Percentiles rank a stretch among this genome's conserved stretches.
Conservation (phyloP, 768 basidiomycete species). For the Coprinopsis marcescibilis region DNA sequence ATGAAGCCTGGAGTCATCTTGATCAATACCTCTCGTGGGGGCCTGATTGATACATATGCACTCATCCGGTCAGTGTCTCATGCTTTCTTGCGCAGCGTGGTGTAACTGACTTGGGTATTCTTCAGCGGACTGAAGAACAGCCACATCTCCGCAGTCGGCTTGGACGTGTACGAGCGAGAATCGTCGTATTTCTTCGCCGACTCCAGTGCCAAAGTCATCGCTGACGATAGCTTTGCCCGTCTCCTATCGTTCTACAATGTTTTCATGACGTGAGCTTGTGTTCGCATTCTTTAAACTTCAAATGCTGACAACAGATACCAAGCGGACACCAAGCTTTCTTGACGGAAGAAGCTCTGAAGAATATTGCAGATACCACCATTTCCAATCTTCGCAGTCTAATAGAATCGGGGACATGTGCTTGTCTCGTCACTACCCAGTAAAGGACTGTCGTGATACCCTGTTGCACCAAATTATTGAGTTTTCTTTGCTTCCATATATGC, state of each 20-base stretch:
- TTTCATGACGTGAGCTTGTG: constrained; percentile 31
- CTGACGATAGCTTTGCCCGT: constrained; percentile 40
- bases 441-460: background rate
- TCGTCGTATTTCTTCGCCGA: constrained; percentile 38
- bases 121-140: constrained; percentile 32
- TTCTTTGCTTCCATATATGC: too few species aligned
- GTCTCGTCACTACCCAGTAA: constrained; percentile 16
- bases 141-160: constrained; percentile 35
- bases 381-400: constrained; percentile 29
- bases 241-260: constrained; percentile 42
- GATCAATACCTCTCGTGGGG: constrained; percentile 40
- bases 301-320: background rate
- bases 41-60: constrained; percentile 35
- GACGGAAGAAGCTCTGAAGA: constrained; percentile 33
- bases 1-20: constrained; percentile 37
- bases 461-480: too few species aligned
- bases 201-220: constrained; percentile 36
- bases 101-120: background rate
- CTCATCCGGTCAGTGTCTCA: constrained; percentile 28
- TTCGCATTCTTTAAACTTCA: background rate
- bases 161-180: constrained; percentile 39
- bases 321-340: constrained; percentile 42
- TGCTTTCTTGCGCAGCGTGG: background rate
- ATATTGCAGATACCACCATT: constrained; percentile 35
- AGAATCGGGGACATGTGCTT: constrained; percentile 25